Base-by-base conservation (phyloP, 2,329 filamentous ascomycete genomes). In the Niveomyces coronatus region DNA sequence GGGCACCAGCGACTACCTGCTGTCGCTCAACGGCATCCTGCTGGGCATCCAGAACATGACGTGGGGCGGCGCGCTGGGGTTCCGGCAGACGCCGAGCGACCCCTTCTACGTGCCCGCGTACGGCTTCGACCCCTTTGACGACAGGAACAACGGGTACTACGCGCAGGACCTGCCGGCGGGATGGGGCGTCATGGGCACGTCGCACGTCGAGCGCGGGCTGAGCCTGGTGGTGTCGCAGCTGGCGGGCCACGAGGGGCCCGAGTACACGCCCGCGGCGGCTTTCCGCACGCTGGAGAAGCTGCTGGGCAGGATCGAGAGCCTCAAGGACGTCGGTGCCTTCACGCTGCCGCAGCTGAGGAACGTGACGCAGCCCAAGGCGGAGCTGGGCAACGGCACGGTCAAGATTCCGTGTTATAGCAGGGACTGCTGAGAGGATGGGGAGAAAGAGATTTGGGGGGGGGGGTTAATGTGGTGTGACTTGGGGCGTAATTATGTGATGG, bases 31-130 rank as follows among this genome's bases (percentile, higher is more conserved):
- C 53, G 83, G 82, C 13, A 82, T 82, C 0, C 64, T 89, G 2
- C 63, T 85, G 6, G 70, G 71, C 1, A 78, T 88, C 42, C 83
- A 89, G 53, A 87, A 87, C 62, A 85, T 88, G 77, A 87, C 82
- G 0, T 89, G 78, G 76, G 74, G 75, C 41, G 83, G 82, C 4
- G 55, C 67, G 30, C 73, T 82, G 36, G 85, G 84, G 0, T 88
- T 89, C 64, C 71, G 78, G 45, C 53, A 56, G 2, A 56, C 61
- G 1, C 84, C 83, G 0, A 54, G 53, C 2, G 68, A 76, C 36
- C 74, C 77, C 3, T 79, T 85, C 51, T 85, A 74, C 53, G 79
- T 87, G 0, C 82, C 83, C 0, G 37, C 35, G 4, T 53, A 47
- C 31, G 46, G 48, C 20, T 42, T 9, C 14, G 30, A 40, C 15